Base-by-base conservation (phyloP, 768 basidiomycete genomes). In the Tricholoma sp. region DNA sequence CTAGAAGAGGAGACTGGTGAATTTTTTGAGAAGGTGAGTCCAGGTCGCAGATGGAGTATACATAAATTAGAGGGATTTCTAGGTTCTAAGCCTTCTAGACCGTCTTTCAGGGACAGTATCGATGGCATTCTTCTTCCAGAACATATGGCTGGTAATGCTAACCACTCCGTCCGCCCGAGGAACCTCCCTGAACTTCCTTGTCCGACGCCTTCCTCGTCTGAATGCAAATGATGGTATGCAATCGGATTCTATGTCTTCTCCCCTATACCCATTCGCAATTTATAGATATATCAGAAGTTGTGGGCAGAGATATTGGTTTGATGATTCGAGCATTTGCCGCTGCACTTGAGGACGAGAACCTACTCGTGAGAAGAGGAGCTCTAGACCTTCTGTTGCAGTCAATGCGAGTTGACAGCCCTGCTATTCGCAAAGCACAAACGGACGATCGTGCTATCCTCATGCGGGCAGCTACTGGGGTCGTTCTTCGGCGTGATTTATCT, bases 1-100 rank as follows among this genome's bases (percentile, higher is more conserved):
- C 76, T 98, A 52, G 97, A 99, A 70, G 97, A 99, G 69, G 96
- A 98, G 71, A 95, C 94, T 0, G 91, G 94, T 1, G 97, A 98
- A 71, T 97, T 91, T 73, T 98, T 98, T 64, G 97, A 98, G 53
- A 91, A 90, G 76, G 89, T 86, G 56, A 41, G 63, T 57, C 14
- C 18, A 35, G 24, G 11, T 12, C 19, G 16, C 19, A 18, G 41
- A 61, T 29, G 47, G 54, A 19, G 37, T 47, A 53, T 9, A 46
- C 29, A 35, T 47, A 22, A n/a, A 18, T 52, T 35, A 59, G 11
- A 43, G 37, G 12, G 4, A 10, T 19, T 46, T 29, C 21, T 62
- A 93, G 91, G 92, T 96, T 32, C 69, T 98, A 31, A 75, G 76
- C 50, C 71, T 99, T 14, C 77, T 98, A 54, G 91, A 94, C 69